Conservation (phyloP, 331 rosid genomes). For the Acacia pycnantha region DNA sequence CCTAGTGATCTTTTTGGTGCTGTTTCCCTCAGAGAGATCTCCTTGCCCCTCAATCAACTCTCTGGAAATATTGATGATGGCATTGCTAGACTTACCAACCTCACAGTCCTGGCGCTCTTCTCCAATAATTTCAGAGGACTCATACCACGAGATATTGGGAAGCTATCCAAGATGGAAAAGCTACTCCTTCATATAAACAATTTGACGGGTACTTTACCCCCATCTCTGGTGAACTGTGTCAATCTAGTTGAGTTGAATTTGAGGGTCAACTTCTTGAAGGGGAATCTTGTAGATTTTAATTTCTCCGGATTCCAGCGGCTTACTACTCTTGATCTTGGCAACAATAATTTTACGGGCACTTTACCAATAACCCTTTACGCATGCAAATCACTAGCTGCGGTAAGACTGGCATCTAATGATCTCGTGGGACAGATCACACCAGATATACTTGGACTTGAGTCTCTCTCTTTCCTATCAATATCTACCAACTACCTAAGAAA, state of each 20-base stretch:
- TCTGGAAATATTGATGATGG: conserved; percentile 52
- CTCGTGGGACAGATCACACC: conserved; percentile 67
- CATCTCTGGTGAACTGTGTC: conserved; percentile 63
- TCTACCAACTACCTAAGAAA: conserved; percentile 65
- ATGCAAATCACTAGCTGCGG: conserved; percentile 73
- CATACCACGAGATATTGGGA: conserved; percentile 64
- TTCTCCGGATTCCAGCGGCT: conserved; percentile 65
- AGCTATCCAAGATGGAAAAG: conserved; percentile 55
- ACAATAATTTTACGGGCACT: conserved; percentile 65
- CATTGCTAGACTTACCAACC: conserved; percentile 49
- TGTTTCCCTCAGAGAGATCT: conserved; percentile 49
- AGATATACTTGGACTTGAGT: conserved; percentile 52
- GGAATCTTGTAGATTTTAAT: conserved; percentile 59
- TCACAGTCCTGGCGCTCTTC: conserved; percentile 68
- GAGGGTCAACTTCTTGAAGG: conserved; percentile 66
- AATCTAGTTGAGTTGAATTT: conserved; percentile 66
- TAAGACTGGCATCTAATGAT: conserved; percentile 67
- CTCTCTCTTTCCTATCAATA: conserved; percentile 67
- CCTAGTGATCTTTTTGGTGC: conserved; percentile 61
- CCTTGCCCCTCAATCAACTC: conserved; percentile 63
- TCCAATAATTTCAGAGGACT: conserved; percentile 58
- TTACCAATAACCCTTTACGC: conserved; percentile 73
- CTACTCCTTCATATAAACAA: conserved; percentile 70
- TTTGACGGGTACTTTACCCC: conserved; percentile 66
- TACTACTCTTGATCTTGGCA: conserved; percentile 72